Base-by-base conservation (phyloP, 257 asterid genomes). In the Penstemon barbatus region DNA sequence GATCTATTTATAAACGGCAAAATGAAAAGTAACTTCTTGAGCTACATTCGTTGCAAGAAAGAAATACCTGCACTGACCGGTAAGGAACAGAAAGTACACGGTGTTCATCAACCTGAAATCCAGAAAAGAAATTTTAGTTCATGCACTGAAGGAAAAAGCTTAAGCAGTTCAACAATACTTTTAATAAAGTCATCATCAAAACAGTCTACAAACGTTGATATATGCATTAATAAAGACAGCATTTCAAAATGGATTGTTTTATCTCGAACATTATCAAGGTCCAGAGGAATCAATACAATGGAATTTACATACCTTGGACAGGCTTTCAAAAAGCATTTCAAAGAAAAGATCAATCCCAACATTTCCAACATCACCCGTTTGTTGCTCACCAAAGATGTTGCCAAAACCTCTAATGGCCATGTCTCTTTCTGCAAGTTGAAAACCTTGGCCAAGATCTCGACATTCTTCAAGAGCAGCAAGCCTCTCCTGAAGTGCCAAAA, bases 321-420 rank as follows among this genome's bases (percentile, higher is more conserved):
- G 83, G 89, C 98, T 90, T 74, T 92, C 98, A 50, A 92, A 92
- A 66, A 92, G 95, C 98, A 92, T 92, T 81, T 92, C 98, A 77
- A 92, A 92, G 95, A 92, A 92, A 61, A 92, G 98, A 85, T 92
- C 98, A 70, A 92, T 86, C 80, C 98, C 98, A 64, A 92, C 98
- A 78, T 92, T 92, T 79, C 97, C 98, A 74, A 92, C 95, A 84
- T 92, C 98, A 66, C 98, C 98, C 3, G 98, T 90, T 83, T 92
- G 98, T 75, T 92, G 98, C 83, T 92, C 98, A 36, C 98, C 98
- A 72, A 92, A 92, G 57, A 92, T 92, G 79, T 92, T 92, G 70
- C 98, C 98, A 68, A 92, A 92, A 68, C 98, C 98, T 88, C 98
- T 82, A 65, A 92, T 90, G 71, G 92, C 97, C 98, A 92, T 92